Conservation (phyloP, 1,284 basidiomycete species). For the Tilletia caries region DNA sequence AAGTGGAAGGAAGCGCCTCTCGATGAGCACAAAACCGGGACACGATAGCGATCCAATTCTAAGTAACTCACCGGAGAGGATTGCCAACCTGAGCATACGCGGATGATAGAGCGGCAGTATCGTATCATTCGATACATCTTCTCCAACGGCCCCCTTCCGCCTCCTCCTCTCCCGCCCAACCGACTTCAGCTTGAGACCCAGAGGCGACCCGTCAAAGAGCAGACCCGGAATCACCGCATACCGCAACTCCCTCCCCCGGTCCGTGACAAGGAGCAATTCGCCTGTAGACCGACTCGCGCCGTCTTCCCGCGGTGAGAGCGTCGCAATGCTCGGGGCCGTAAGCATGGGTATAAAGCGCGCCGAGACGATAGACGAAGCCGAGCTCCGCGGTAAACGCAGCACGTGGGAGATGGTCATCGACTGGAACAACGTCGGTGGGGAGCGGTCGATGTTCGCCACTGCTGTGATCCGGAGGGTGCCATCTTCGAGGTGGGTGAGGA, state of each 20-base stretch:
- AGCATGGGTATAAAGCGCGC: constrained; percentile 1
- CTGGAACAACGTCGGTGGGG: constrained; percentile 9
- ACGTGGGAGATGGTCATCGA: constrained; percentile 1
- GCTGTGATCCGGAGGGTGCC: not conserved
- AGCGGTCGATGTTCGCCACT: constrained; percentile 7
- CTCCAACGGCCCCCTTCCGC: not conserved
- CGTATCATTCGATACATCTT: not conserved
- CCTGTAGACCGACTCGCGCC: not conserved
- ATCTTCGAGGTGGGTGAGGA: not conserved
- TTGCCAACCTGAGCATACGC: not conserved
- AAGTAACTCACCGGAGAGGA: not conserved
- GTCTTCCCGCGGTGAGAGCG: not conserved
- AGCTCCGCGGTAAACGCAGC: not conserved
- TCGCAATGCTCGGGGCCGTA: constrained; percentile 1
- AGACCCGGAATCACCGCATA: not conserved
- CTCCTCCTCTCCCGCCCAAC: not conserved
- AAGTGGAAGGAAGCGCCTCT: not conserved
- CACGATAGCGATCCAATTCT: too few relatives aligned
- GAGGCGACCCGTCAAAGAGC: not conserved
- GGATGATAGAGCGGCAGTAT: constrained; percentile 2
- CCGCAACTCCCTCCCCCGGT: not conserved
- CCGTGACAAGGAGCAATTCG: not conserved
- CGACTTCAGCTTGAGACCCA: not conserved
- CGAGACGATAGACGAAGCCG: not conserved
- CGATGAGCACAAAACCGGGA: too few relatives aligned